phyloP scores from a whole-genome alignment of 352 stramenopile genomes.

The Blastocystis sp. region DNA sequence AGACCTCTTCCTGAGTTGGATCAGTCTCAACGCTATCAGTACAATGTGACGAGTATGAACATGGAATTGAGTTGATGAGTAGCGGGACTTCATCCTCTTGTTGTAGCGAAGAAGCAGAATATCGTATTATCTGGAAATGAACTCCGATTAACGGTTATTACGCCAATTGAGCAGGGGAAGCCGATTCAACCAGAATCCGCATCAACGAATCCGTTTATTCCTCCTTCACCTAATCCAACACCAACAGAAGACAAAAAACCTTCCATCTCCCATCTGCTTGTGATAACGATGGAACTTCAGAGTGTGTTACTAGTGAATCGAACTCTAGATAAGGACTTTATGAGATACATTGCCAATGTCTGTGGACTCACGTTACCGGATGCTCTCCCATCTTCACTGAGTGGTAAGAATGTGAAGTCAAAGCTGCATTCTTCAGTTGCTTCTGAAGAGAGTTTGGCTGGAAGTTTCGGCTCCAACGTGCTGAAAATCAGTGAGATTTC shows the following conservation, averaged over 20 bases:
- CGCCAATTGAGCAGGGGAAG: neutral
- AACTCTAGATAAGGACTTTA: constrained; percentile 47
- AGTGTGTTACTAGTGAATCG: constrained; percentile 1
- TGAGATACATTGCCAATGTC: neutral
- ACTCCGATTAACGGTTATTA: neutral
- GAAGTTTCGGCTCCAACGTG: constrained; percentile 31
- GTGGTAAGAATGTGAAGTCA: neutral
- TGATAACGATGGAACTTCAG: neutral
- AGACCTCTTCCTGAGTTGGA: neutral
- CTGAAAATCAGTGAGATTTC: constrained; percentile 14
- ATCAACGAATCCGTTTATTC: neutral
- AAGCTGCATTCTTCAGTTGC: neutral
- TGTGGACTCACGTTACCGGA: neutral
- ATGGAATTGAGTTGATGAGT: neutral
- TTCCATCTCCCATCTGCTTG: constrained; percentile 11
- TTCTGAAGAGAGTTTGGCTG: neutral
- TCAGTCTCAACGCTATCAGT: neutral
- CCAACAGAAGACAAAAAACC: neutral
- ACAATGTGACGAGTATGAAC: constrained; percentile 2
- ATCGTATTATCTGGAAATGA: constrained; percentile 2
- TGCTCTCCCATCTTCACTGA: neutral
- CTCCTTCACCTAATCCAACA: neutral
- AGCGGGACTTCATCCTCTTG: constrained; percentile 26
- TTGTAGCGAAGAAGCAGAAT: constrained; percentile 7
- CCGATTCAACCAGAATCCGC: neutral